Base-by-base conservation (phyloP, 345 rosid species). In the Microthlaspi erraticum region DNA sequence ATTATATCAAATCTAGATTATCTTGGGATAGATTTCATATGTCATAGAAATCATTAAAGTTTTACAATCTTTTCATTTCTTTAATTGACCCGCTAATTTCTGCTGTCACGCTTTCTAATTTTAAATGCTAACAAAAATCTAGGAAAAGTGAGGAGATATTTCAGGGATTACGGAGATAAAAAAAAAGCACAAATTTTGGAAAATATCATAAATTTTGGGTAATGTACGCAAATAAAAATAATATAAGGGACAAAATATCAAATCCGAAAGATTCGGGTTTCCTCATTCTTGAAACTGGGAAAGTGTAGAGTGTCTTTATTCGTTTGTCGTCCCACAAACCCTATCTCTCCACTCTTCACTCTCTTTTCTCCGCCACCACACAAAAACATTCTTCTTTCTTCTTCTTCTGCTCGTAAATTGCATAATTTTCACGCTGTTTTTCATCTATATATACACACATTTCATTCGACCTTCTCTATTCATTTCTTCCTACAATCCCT, bases 301-400 rank as follows among this genome's bases (percentile, higher is more conserved):
- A 55, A 58, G 61, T 56, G 41, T 3, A 9, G 43, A 3, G 45
- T 14, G 50, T 72, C 23, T 63, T 43, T 29, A 50, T 70, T 39
- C 68, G 65, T 19, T 59, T 45, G 57, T 57, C 4, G 37, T 46
- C 50, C 19, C 38, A 42, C 44, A 50, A 73, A 64, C 77, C 77
- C 66, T 64, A 73, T 73, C 77, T 73, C 77, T 54, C 18, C 39
- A 57, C 39, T 74, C 63, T 42, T 5, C 61, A 26, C 16, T 66
- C 42, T 66, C 67, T 12, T 50, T 60, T 60, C 62, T 32, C 73
- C 78, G 73, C 73, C 78, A 58, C 78, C 78, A 67, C 78, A 59
- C 68, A 67, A 66, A 19, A 18, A 9, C 14, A 51, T 60, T 64
- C 67, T 26, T 39, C 17, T 20, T 12, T 36, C 3, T 10, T 19